These are phyloP conservation scores for Xylaria arbuscula DNA, from an alignment of 2,329 filamentous ascomycete genomes.

Conservation along the genomic window DNA sequence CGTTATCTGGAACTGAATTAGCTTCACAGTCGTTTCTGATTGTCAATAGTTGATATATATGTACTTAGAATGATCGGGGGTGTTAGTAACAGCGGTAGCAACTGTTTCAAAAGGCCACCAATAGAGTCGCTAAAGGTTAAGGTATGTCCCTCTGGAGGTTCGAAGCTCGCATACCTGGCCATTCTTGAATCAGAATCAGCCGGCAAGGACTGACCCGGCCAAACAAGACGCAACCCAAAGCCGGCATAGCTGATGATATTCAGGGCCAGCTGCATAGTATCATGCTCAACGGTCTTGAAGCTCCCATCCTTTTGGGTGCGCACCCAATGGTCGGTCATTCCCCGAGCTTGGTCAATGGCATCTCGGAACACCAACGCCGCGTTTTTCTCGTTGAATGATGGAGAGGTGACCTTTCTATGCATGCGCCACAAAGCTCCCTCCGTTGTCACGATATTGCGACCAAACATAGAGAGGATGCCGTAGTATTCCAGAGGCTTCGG, in stretches of 20 bases:
- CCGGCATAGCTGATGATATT: slow-evolving; percentile 74
- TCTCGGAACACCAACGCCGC: slow-evolving; percentile 74
- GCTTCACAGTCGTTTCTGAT: not conserved
- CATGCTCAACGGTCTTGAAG: slow-evolving; percentile 67
- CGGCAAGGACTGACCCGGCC: slow-evolving; percentile 69
- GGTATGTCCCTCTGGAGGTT: slow-evolving; percentile 64
- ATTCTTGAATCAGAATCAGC: slow-evolving; percentile 57
- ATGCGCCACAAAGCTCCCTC: slow-evolving; percentile 77
- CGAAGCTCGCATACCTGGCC: slow-evolving; percentile 59
- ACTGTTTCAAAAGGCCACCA: slow-evolving; percentile 68
- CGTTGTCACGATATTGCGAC: slow-evolving; percentile 76
- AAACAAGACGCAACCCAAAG: slow-evolving; percentile 72
- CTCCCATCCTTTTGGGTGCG: slow-evolving; percentile 55
- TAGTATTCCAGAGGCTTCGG: slow-evolving; percentile 75
- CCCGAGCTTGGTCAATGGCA: slow-evolving; percentile 69
- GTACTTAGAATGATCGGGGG: slow-evolving; percentile 66
- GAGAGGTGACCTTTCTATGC: slow-evolving; percentile 77
- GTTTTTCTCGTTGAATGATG: slow-evolving; percentile 82
- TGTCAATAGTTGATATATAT: slow-evolving; percentile 41
- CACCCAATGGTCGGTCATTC: slow-evolving; percentile 70
- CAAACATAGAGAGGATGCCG: slow-evolving; percentile 70
- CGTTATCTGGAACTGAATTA: slow-evolving; percentile 41
- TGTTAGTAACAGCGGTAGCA: slow-evolving; percentile 70
- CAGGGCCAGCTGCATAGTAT: slow-evolving; percentile 72
- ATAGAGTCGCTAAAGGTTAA: slow-evolving; percentile 75